phyloP scores from a whole-genome alignment of 805 yeast species.

The Pichia cabralensis region DNA sequence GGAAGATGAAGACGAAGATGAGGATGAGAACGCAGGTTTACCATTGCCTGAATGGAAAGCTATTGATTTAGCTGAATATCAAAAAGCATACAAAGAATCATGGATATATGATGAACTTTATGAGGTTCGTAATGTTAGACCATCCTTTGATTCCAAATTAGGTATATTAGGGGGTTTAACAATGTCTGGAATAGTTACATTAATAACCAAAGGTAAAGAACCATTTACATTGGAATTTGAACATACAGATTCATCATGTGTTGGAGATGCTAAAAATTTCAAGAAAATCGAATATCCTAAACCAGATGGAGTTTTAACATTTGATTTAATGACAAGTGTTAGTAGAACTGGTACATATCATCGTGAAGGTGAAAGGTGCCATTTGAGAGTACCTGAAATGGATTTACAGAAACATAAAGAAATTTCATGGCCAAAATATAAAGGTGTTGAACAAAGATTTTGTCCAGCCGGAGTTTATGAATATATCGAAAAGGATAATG shows the following conservation, averaged over 20 bases:
- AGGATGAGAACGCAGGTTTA: slow-evolving; percentile 28
- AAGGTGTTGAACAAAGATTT: slow-evolving; percentile 85
- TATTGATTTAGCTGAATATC: slow-evolving; percentile 49
- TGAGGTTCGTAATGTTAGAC: slow-evolving; percentile 84
- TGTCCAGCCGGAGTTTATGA: slow-evolving; percentile 99
- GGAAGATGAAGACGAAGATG: slow-evolving; percentile 31
- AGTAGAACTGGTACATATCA: slow-evolving; percentile 95
- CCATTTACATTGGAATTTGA: slow-evolving; percentile 79
- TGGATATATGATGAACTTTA: slow-evolving; percentile 83
- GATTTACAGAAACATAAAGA: slow-evolving; percentile 58
- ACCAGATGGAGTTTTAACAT: slow-evolving; percentile 89
- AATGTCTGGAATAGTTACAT: slow-evolving; percentile 76
- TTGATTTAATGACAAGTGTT: slow-evolving; percentile 89
- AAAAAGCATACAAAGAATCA: slow-evolving; percentile 54
- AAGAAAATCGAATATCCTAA: slow-evolving; percentile 82
- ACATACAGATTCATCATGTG: slow-evolving; percentile 60
- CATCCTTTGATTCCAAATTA: slow-evolving; percentile 72
- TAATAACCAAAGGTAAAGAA: slow-evolving; percentile 65
- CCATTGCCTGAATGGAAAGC: slow-evolving; percentile 30
- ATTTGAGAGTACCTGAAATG: slow-evolving; percentile 61
- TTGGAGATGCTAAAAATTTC: slow-evolving; percentile 56
- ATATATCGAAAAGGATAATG: slow-evolving; percentile 50
- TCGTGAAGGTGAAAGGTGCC: slow-evolving; percentile 89
- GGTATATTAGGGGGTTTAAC: slow-evolving; percentile 75
- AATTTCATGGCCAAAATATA: slow-evolving; percentile 58